Evolutionary conservation across 768 basidiomycete genomes (phyloP).

Genomic region (Hygrocybe punicea): DNA sequence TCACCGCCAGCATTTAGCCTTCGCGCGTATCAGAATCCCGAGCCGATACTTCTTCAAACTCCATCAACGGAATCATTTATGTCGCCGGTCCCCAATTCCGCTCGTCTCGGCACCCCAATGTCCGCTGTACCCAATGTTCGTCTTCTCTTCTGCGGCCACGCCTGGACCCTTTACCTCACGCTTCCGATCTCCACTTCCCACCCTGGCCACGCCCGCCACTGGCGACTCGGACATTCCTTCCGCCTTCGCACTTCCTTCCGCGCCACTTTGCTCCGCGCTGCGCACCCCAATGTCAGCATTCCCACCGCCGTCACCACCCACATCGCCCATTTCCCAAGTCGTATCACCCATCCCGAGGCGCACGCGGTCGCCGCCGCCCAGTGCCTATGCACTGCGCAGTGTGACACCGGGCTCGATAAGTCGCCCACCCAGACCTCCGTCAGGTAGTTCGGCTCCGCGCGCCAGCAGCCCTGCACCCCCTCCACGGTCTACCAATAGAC

Average conservation of each 20-base stretch:
- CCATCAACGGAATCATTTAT: constrained; percentile 4
- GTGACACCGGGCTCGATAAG: constrained; percentile 2
- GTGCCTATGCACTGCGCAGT: constrained; percentile 20
- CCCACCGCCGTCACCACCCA: constrained; percentile 23
- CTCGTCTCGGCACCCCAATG: constrained; percentile 16
- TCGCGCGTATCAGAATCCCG: constrained; percentile 24
- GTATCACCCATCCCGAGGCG: constrained; percentile 35
- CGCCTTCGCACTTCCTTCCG: neutral
- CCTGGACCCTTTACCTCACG: constrained; percentile 4
- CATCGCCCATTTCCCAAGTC: constrained; percentile 21
- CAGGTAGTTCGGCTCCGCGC: constrained; percentile 26
- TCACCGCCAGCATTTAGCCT: constrained; percentile 31
- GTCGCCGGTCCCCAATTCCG: constrained; percentile 10
- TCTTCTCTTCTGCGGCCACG: neutral
- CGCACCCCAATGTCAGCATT: constrained; percentile 12
- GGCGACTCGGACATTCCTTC: neutral
- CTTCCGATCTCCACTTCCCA: constrained; percentile 2
- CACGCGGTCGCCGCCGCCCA: constrained; percentile 31
- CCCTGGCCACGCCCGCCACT: neutral
- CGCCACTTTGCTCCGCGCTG: neutral
- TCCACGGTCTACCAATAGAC: constrained; percentile 65
- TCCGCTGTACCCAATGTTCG: constrained; percentile 3
- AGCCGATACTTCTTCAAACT: constrained; percentile 13
- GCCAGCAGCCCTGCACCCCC: constrained; percentile 52
- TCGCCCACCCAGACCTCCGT: constrained; percentile 13